Conservation (phyloP, 306 rosid species). For the Begonia loranthoides region DNA sequence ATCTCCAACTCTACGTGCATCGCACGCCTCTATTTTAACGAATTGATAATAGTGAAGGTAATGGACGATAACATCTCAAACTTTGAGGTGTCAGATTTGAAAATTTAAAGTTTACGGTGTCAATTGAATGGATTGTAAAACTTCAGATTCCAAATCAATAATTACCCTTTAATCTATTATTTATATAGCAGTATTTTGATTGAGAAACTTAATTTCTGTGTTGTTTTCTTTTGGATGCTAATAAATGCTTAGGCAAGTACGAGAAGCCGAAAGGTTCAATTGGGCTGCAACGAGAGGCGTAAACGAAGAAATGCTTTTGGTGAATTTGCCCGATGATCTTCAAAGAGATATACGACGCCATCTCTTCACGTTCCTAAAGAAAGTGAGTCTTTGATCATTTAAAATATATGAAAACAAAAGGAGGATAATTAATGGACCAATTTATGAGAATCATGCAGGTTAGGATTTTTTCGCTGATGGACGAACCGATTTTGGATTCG, state of each 20-base stretch:
- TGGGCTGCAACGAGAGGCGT: constrained; percentile 96
- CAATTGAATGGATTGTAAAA: too few species aligned
- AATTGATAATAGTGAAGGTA: too few species aligned
- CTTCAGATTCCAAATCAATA: too few species aligned
- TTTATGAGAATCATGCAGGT: constrained; percentile 25
- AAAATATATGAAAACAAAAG: neutral
- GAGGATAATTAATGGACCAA: neutral
- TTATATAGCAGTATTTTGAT: neutral
- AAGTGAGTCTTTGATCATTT: constrained; percentile 21
- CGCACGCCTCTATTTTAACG: too few species aligned
- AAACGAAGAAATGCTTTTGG: constrained; percentile 68
- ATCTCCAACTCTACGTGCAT: too few species aligned
- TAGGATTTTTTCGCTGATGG: constrained; percentile 65
- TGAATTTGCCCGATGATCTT: constrained; percentile 74
- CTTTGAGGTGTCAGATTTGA: too few species aligned
- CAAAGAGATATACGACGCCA: constrained; percentile 75
- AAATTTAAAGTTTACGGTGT: too few species aligned
- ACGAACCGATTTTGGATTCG: constrained; percentile 62
- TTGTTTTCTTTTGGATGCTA: too few species aligned
- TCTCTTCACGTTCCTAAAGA: constrained; percentile 46
- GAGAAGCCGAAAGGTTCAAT: constrained; percentile 55
- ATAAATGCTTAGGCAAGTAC: constrained; percentile 40
- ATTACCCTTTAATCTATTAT: too few species aligned
- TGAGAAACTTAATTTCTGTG: too few species aligned
- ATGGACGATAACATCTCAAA: too few species aligned